Evolutionary conservation across 169 alveolate species (phyloP), one percentile per base, ranked within the genome.

Genomic region (Fabrea salina): DNA sequence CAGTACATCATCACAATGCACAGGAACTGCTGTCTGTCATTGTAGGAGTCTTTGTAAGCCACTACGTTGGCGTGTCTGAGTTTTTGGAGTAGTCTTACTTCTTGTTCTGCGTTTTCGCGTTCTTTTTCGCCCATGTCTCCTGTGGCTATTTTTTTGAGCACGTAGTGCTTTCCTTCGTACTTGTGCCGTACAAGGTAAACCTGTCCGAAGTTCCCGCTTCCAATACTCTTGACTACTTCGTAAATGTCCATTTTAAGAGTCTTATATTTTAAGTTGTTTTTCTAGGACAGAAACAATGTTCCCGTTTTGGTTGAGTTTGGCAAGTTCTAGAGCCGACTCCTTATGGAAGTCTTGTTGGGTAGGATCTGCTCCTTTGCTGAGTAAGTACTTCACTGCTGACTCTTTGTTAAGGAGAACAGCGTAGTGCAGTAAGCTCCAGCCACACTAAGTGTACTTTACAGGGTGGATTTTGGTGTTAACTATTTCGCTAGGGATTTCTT

Each of bases 1-100:
- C 98, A 94, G 75, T 89, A 92, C 19, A 91, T 92, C 98, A 96
- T 96, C n/a, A 96, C 96, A 16, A 96, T 94, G 75, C 92, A 92
- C 44, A 93, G 87, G 49, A 86, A 90, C 58, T 91, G 83, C 70
- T 92, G 95, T 82, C 92, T 79, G 61, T 91, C 95, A 40, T 88
- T 85, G 82, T 88, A 92, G 39, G 96, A 92, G 75, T 94, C 97
- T 79, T 92, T 92, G 80, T 93, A 94, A 19, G 97, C 95, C 1
- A 96, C 97, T 44, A 96, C 92, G 79, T 96, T 93, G 6, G 96
- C 86, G 80, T 96, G 98, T 7, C 93, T 59, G 41, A 91, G 58
- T 54, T 74, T 67, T 47, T 86, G 82, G 67, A 91, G 75, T n/a
- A 91, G 79, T 53, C 86, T 87, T 30, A 94, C 98, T 86, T 96